A percentile compares a stretch with the other conserved stretches of the same genome.
Evolutionary conservation across 805 yeast species (phyloP).

Genomic region (Candida mattraensis): DNA sequence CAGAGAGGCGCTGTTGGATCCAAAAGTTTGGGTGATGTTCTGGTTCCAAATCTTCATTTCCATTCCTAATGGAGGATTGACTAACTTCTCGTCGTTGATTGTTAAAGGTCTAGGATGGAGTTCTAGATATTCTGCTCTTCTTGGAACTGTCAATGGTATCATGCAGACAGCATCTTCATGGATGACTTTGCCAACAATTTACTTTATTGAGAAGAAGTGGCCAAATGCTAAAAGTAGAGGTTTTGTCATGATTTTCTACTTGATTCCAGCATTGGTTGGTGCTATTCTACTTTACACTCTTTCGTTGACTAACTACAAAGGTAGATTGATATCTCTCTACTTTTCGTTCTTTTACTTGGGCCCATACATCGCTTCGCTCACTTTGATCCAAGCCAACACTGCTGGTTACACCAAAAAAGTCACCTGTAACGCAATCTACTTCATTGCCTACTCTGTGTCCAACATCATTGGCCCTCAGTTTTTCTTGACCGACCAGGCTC

Average conservation of each 20-base stretch:
- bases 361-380: constrained; percentile 32
- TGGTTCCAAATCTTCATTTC: constrained; percentile 43
- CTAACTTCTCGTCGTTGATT: constrained; percentile 44
- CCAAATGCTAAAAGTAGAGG: constrained; percentile 35
- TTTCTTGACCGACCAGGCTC: constrained; percentile 57
- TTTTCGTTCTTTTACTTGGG: constrained; percentile 28
- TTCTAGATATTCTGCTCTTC: constrained; percentile 32
- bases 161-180: constrained; percentile 29
- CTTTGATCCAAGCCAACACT: constrained; percentile 47
- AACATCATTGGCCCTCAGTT: constrained; percentile 75
- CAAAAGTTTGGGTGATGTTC: constrained; percentile 50
- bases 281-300: constrained; percentile 33
- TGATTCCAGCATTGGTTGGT: constrained; percentile 29
- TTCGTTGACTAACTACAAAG: constrained; percentile 25
- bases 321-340: constrained; percentile 25
- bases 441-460: constrained; percentile 68
- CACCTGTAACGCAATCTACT: constrained; percentile 54
- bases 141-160: constrained; percentile 37
- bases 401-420: constrained; percentile 78
- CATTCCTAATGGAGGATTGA: constrained; percentile 61
- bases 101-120: constrained; percentile 33
- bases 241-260: constrained; percentile 30
- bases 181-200: constrained; percentile 40
- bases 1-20: constrained; percentile 53
- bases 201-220: constrained; percentile 48